Percentiles rank a stretch among this genome's conserved stretches.
phyloP scores from a whole-genome alignment of 257 asterid species.

The Ehretia macrophylla region DNA sequence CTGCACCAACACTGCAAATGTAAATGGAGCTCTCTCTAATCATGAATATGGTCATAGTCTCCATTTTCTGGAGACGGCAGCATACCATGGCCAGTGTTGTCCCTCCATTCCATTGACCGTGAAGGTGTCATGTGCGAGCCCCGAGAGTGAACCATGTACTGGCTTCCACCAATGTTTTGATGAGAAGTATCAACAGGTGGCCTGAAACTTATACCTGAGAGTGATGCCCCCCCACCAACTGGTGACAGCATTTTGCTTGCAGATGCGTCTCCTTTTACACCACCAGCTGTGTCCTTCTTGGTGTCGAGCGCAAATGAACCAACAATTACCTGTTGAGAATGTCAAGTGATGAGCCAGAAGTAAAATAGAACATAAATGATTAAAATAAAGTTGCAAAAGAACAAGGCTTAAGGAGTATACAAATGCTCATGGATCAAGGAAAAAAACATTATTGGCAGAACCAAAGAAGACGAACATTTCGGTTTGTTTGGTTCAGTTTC shows the following conservation, averaged over 20 bases:
- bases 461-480: too few species aligned
- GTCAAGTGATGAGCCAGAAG: neutral
- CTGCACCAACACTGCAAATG: neutral
- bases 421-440: too few species aligned
- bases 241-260: slow-evolving; percentile 38
- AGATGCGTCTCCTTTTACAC: slow-evolving; percentile 28
- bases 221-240: slow-evolving; percentile 27
- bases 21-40: slow-evolving; percentile 11
- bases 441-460: too few species aligned
- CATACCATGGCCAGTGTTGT: slow-evolving; percentile 27
- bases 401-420: too few species aligned
- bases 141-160: slow-evolving; percentile 31
- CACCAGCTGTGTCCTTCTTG: slow-evolving; percentile 34
- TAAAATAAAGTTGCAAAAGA: too few species aligned
- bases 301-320: slow-evolving; percentile 41
- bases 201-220: slow-evolving; percentile 34
- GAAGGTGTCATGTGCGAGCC: slow-evolving; percentile 34
- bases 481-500: too few species aligned
- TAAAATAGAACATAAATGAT: too few species aligned
- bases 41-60: slow-evolving; percentile 26
- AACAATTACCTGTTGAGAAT: slow-evolving; percentile 37
- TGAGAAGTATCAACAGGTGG: slow-evolving; percentile 37
- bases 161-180: slow-evolving; percentile 41
- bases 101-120: slow-evolving; percentile 41
- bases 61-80: slow-evolving; percentile 49